Conservation (phyloP, 2,329 filamentous ascomycete genomes). For the Penicillium aurantiogriseum region DNA sequence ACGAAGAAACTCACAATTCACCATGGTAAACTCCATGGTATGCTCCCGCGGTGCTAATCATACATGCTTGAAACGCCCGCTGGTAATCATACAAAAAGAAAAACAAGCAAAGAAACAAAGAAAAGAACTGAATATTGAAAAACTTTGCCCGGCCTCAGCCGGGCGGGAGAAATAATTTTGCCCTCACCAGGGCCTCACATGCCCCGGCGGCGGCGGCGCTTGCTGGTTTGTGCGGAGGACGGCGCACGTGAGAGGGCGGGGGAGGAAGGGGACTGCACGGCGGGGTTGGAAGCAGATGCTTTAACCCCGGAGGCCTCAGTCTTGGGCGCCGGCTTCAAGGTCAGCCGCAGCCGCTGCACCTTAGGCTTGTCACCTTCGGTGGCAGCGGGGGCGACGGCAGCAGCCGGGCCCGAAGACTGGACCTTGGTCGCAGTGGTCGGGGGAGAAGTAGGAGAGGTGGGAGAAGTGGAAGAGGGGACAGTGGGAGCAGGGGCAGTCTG, state of each 20-base stretch:
- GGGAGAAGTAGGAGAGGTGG: background rate
- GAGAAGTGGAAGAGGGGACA: background rate
- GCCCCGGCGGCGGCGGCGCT: slow-evolving; percentile 1
- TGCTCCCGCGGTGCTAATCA: slow-evolving; percentile 5
- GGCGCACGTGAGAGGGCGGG: background rate
- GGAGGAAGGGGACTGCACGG: background rate
- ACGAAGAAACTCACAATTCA: background rate
- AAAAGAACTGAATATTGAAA: background rate
- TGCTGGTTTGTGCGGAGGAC: background rate
- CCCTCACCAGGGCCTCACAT: background rate
- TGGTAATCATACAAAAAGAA: slow-evolving; percentile 1
- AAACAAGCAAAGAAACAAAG: background rate
- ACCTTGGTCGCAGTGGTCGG: background rate
- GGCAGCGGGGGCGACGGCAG: background rate
- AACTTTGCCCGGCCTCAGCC: background rate
- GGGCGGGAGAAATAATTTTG: background rate
- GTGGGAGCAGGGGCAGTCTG: slow-evolving; percentile 8
- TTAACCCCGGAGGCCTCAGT: background rate
- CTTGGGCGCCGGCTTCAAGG: slow-evolving; percentile 14
- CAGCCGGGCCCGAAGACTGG: background rate
- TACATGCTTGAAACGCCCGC: slow-evolving; percentile 7
- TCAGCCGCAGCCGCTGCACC: slow-evolving; percentile 16
- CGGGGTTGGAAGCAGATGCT: background rate
- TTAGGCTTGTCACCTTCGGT: slow-evolving; percentile 3
- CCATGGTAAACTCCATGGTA: slow-evolving; percentile 6